Evolutionary conservation across 23 red algal species (phyloP).

Genomic region (Agarophyton chilense): DNA sequence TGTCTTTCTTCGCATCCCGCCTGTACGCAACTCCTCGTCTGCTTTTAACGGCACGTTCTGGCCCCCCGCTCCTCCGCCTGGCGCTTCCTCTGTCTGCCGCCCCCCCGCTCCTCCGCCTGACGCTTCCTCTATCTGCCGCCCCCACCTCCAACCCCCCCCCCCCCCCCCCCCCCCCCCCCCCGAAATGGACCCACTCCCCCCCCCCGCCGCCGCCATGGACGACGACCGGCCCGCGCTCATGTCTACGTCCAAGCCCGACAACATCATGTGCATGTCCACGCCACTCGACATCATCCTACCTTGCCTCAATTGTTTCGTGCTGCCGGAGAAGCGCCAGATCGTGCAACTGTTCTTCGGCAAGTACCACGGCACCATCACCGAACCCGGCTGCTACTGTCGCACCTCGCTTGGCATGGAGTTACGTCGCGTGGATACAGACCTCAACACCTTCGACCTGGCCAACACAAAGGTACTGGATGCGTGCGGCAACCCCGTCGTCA

Average conservation of each 20-base stretch:
- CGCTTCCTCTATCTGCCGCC: background rate
- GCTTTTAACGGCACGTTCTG: too few relatives aligned
- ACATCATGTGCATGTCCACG: constrained; percentile 53
- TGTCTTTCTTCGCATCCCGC: too few relatives aligned
- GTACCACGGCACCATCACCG: constrained; percentile 78
- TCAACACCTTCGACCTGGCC: constrained; percentile 54
- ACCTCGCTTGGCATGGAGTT: constrained; percentile 43
- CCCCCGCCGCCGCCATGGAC: constrained; percentile 6
- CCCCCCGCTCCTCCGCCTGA: too few relatives aligned
- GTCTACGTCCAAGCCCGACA: constrained; percentile 45
- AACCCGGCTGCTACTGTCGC: constrained; percentile 77
- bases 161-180: background rate
- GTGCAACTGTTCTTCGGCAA: constrained; percentile 75
- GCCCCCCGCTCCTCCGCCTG: too few relatives aligned
- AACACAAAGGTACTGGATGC: constrained; percentile 69
- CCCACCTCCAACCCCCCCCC: background rate
- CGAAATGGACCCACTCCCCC: background rate
- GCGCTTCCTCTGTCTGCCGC: too few relatives aligned
- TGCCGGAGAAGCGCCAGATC: constrained; percentile 45
- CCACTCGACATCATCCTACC: constrained; percentile 58
- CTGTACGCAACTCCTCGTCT: too few relatives aligned
- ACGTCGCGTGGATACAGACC: constrained; percentile 53
- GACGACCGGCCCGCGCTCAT: background rate
- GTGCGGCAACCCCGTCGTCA: constrained; percentile 60
- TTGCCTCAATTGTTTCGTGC: constrained; percentile 59